A percentile compares a stretch with the other conserved stretches of the same genome.
phyloP scores from a whole-genome alignment of 345 rosid genomes.

The Salix koriyanagi region DNA sequence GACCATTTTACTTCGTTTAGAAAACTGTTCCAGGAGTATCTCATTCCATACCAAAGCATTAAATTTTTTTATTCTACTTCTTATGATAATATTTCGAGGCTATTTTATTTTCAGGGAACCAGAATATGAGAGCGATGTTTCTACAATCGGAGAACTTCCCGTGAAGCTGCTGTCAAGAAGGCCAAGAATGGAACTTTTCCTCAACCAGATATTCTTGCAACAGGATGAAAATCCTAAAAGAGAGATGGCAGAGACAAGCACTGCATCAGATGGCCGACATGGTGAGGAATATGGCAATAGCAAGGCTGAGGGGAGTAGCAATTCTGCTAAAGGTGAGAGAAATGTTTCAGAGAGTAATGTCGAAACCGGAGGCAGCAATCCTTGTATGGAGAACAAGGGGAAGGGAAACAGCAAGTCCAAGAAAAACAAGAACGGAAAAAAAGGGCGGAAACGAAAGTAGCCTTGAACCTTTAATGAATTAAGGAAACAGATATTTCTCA shows the following conservation, averaged over 20 bases:
- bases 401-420: not conserved
- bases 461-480: not conserved
- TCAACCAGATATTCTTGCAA: slow-evolving; percentile 8
- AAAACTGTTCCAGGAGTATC: too few species aligned
- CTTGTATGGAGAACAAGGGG: not conserved
- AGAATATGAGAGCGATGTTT: slow-evolving; percentile 2
- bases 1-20: too few species aligned
- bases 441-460: not conserved
- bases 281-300: not conserved
- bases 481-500: not conserved
- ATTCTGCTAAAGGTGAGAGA: not conserved
- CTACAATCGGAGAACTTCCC: slow-evolving; percentile 13
- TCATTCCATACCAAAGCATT: too few species aligned
- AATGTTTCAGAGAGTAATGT: not conserved
- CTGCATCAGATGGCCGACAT: not conserved
- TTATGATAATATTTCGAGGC: not conserved
- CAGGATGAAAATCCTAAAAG: not conserved
- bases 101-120: slow-evolving; percentile 7
- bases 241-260: not conserved
- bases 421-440: not conserved
- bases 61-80: too few species aligned
- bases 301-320: not conserved
- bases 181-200: not conserved
- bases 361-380: not conserved
- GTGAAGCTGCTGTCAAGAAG: slow-evolving; percentile 16